Base-by-base conservation (phyloP, 176 grass and related monocot species). In the Oryza glaberrima region DNA sequence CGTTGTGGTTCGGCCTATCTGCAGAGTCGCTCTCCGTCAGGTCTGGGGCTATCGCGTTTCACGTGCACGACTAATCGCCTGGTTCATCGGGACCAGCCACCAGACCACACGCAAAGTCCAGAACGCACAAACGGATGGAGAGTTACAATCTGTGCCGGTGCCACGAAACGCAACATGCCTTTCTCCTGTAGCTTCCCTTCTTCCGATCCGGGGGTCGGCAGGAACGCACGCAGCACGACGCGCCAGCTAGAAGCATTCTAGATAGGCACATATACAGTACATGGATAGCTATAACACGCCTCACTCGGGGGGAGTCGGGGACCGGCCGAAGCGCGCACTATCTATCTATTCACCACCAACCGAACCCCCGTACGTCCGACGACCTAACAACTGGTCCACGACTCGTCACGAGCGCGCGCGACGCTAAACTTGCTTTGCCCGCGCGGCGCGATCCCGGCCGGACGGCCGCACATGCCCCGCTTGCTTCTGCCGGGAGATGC, bases 321-420 rank as follows among this genome's bases (percentile, higher is more conserved):
- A 87, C 72, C 79, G 64, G 54, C 1, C 5, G 19, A 20, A 5
- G 61, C 43, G 64, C 47, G 36, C 56, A 77, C 30, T 32, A 32
- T 32, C 30, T 32, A 32, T 32, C 45, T 41, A 34, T 63, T 36
- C 48, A 76, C 43, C 41, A 38, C 64, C 48, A 17, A 46, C 46
- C 15, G 19, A 36, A 20, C 5, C 19, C 30, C 6, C 19, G 54
- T 48, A 49, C 44, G 64, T 47, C 5, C 40, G 11, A 41, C 38
- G 72, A 82, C 85, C 79, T 82, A 82, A 87, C 66, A 82, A 87
- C 66, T 38, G 66, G 61, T 15, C 72, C 82, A 67, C 1, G 72
- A 19, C 6, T 6, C 54, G 54, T n/a, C 1, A 51, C 46, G 72
- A 30, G 35, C 3, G 35, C 30, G 44, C 35, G 5, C 45, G 73